phyloP scores from a whole-genome alignment of 2,329 filamentous ascomycete genomes.

The Diaporthe caulivora region DNA sequence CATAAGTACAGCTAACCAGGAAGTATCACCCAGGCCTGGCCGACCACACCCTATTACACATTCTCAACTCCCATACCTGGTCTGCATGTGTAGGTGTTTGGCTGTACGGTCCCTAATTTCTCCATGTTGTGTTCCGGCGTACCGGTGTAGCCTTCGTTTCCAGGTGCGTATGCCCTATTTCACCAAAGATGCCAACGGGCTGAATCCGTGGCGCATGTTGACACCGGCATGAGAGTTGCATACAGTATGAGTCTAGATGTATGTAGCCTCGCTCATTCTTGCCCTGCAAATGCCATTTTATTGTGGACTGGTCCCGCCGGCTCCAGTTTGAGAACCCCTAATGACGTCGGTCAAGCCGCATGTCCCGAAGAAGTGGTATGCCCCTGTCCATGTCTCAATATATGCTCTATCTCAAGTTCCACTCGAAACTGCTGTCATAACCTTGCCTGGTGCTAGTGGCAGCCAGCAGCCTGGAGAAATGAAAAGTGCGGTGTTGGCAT shows the following conservation, averaged over 20 bases:
- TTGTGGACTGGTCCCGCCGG: neutral
- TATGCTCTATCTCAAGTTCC: neutral
- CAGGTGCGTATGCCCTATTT: neutral
- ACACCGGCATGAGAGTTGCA: no score
- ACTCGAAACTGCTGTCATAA: neutral
- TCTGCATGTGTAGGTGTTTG: no score
- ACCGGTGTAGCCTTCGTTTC: no score
- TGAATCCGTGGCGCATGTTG: no score
- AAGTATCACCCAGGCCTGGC: no score
- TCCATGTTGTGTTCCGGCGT: no score
- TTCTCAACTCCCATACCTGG: no score
- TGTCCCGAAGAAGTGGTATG: neutral
- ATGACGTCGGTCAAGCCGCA: slow-evolving; percentile 1
- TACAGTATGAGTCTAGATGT: neutral
- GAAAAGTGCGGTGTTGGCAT: neutral
- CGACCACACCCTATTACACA: no score
- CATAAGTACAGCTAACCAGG: no score
- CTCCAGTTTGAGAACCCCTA: neutral
- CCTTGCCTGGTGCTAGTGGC: neutral
- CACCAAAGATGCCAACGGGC: no score
- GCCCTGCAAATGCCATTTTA: neutral
- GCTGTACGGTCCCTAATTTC: no score
- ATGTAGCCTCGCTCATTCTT: neutral
- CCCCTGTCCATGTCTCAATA: slow-evolving; percentile 7
- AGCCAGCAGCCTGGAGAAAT: neutral